Evolutionary conservation across 208 protist species (phyloP).

Genomic region (Herpetomonas samuelpessoai): DNA sequence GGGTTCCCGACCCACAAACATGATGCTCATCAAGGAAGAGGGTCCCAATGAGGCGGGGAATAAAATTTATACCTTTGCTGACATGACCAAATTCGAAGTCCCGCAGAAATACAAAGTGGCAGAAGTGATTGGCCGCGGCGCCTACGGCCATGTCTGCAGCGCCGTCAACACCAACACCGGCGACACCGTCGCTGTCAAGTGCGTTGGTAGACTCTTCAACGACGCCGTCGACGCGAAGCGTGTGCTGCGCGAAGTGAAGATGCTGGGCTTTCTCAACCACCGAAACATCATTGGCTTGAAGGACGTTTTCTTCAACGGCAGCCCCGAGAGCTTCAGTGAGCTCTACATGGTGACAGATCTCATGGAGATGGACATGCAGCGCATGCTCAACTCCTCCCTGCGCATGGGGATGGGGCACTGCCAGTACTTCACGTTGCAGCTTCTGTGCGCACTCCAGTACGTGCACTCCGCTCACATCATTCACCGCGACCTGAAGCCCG

Average conservation of each 20-base stretch:
- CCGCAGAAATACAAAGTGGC: slow-evolving; percentile 69
- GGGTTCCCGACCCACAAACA: slow-evolving; percentile 5
- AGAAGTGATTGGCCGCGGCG: slow-evolving; percentile 79
- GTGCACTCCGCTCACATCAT: slow-evolving; percentile 95
- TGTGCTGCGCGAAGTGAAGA: slow-evolving; percentile 78
- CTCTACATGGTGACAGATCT: slow-evolving; percentile 90
- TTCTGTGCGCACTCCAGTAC: slow-evolving; percentile 94
- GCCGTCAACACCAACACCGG: slow-evolving; percentile 60
- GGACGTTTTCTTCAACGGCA: slow-evolving; percentile 58
- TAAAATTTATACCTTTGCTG: slow-evolving; percentile 76
- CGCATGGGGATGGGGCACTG: slow-evolving; percentile 70
- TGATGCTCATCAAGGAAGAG: slow-evolving; percentile 75
- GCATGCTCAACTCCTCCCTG: slow-evolving; percentile 60
- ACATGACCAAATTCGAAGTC: slow-evolving; percentile 53
- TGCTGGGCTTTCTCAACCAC: slow-evolving; percentile 66
- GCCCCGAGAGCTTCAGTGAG: slow-evolving; percentile 50
- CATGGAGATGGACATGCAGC: slow-evolving; percentile 92
- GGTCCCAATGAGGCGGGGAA: slow-evolving; percentile 52
- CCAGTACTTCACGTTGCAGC: slow-evolving; percentile 96
- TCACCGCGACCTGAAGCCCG: slow-evolving; percentile 95
- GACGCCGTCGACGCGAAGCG: slow-evolving; percentile 91
- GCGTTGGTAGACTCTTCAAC: slow-evolving; percentile 95
- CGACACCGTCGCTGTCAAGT: slow-evolving; percentile 97
- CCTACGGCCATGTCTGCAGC: slow-evolving; percentile 89
- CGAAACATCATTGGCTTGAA: slow-evolving; percentile 83